Evolutionary conservation across 164 flowering plant genomes (phyloP), one percentile per base, ranked within the genome.

Genomic region (Berberis vulgaris): DNA sequence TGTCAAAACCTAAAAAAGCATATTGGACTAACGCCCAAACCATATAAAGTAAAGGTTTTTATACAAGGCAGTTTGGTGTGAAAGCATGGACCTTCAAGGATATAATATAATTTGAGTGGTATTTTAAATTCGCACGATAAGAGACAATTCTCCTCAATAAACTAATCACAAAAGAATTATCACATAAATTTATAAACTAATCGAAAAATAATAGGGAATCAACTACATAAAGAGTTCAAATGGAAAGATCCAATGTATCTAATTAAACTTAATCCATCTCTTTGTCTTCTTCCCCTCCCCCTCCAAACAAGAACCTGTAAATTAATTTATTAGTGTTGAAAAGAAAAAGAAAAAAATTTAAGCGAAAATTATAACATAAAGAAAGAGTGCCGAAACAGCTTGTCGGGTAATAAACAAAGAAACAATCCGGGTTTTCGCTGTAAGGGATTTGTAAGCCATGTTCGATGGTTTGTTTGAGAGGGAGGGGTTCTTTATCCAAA

Each of bases 351-450:
- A 52, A 43, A 9, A 40, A 11, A 10, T 1, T 41, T 8, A 49
- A 11, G 26, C 26, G 26, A 26, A 45, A 9, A 52, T 2, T 13
- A 49, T 42, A 62, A 41, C 7, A 2, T 11, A 45, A 43, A 38
- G 52, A 49, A 57, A 62, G 73, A 65, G 74, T 60, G 73, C 60
- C 62, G 69, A 70, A 75, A 66, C 75, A 57, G 75, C 46, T 73
- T 75, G 79, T 75, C 73, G 63, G 69, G 69, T 41, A 55, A 55
- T 66, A 65, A 73, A 57, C 61, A 67, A 68, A 56, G 63, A 65
- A 74, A 71, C 41, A 49, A 57, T 49, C 68, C 12, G 59, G 47
- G 46, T 69, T 55, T 54, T 45, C 67, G 26, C 54, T 3, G 1
- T 52, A 11, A 40, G 65, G 26, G 40, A 38, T 49, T 58, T 49